phyloP scores from a whole-genome alignment of 805 yeast species.

The Saitoella complicata region DNA sequence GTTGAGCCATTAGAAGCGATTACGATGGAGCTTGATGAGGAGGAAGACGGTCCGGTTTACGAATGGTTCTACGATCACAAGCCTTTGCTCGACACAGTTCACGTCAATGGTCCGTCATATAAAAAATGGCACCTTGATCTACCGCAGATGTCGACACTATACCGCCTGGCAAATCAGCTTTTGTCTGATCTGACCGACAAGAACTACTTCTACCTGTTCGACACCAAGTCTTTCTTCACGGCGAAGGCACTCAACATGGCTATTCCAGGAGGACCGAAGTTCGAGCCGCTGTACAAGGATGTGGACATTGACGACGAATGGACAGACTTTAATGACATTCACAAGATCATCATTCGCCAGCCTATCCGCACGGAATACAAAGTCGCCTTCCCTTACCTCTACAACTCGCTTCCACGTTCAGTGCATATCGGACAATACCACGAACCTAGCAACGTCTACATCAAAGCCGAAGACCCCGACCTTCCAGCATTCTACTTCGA shows the following conservation, averaged over 20 bases:
- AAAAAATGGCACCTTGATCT: conserved; percentile 50
- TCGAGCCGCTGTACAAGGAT: conserved; percentile 68
- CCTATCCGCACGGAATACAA: conserved; percentile 69
- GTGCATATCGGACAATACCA: conserved; percentile 50
- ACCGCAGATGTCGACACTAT: conserved; percentile 45
- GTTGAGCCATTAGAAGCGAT: conserved; percentile 60
- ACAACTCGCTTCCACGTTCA: conserved; percentile 57
- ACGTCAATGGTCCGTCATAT: conserved; percentile 66
- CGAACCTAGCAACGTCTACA: conserved; percentile 39
- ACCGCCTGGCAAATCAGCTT: conserved; percentile 56
- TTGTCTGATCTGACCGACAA: conserved; percentile 40
- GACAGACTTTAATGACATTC: conserved; percentile 81
- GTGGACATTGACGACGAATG: conserved; percentile 48
- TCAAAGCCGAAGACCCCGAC: conserved; percentile 33
- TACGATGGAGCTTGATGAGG: conserved; percentile 44
- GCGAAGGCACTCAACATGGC: conserved; percentile 81
- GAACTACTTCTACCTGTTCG: conserved; percentile 56
- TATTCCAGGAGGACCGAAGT: conserved; percentile 91
- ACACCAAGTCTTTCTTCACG: conserved; percentile 64
- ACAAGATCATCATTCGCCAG: conserved; percentile 64
- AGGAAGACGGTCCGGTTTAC: conserved; percentile 40
- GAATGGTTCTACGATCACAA: conserved; percentile 73
- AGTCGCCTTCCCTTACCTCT: conserved; percentile 74
- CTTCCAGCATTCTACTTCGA: conserved; percentile 42
- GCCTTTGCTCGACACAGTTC: conserved; percentile 43